Percentiles rank a stretch among this genome's conserved stretches.
phyloP scores from a whole-genome alignment of 2,329 filamentous ascomycete species.

The Lachnellula willkommii region DNA sequence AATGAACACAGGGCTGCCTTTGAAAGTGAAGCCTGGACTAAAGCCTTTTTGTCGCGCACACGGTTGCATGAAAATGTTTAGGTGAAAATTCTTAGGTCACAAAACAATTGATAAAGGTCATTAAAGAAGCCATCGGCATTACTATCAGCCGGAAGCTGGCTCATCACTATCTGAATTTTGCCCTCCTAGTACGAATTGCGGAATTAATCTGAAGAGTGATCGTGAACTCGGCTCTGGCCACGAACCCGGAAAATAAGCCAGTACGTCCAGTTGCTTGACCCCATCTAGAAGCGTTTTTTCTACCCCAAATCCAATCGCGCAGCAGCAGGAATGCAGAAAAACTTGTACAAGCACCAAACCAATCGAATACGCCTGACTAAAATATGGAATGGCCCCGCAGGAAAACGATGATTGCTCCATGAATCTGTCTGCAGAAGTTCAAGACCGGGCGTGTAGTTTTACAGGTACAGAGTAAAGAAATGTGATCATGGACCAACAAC shows the following conservation, averaged over 20 bases:
- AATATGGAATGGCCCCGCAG: constrained; percentile 4
- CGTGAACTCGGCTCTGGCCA: neutral
- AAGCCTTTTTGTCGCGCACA: constrained; percentile 7
- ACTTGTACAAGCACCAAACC: constrained; percentile 9
- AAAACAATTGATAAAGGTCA: constrained; percentile 13
- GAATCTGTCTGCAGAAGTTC: constrained; percentile 6
- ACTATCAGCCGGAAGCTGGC: constrained; percentile 23
- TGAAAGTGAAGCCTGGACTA: constrained; percentile 14
- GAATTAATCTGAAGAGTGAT: neutral
- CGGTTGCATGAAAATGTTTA: neutral
- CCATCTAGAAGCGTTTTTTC: constrained; percentile 2
- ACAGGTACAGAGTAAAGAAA: constrained; percentile 16
- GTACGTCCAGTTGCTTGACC: neutral
- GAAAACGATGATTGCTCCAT: constrained; percentile 11
- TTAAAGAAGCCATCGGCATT: constrained; percentile 20
- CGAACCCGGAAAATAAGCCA: neutral
- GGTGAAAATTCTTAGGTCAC: constrained; percentile 13
- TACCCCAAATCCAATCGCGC: neutral
- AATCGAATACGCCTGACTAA: neutral
- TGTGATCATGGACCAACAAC: constrained; percentile 21
- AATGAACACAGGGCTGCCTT: constrained; percentile 19
- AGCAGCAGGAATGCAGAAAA: constrained; percentile 10
- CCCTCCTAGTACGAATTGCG: constrained; percentile 10
- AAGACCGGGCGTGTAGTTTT: constrained; percentile 2
- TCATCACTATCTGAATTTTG: constrained; percentile 20